phyloP scores from a whole-genome alignment of 1,284 basidiomycete species.

The Albatrellus sp. region DNA sequence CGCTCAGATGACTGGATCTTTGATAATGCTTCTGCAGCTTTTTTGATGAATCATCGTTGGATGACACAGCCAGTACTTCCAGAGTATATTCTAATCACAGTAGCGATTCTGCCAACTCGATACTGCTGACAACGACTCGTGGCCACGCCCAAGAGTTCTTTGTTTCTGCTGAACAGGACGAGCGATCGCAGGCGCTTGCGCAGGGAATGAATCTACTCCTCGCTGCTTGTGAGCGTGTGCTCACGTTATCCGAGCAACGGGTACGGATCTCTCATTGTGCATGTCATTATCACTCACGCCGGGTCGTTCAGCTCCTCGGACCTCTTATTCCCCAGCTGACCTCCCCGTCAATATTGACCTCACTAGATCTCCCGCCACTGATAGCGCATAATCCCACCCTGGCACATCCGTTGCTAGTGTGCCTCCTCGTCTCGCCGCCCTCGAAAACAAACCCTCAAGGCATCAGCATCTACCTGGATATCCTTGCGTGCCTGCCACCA shows the following conservation, averaged over 20 bases:
- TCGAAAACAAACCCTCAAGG: conserved; percentile 25
- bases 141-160: neutral
- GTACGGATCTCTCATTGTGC: conserved; percentile 23
- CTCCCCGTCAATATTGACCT: conserved; percentile 47
- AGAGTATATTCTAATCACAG: neutral
- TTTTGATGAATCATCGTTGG: conserved; percentile 22
- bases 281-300: neutral
- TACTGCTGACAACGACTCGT: neutral
- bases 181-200: conserved; percentile 24
- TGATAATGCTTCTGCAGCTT: conserved; percentile 6
- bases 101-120: too few species aligned
- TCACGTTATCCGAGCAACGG: conserved; percentile 61
- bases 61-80: neutral
- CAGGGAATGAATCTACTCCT: conserved; percentile 55
- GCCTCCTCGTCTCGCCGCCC: conserved; percentile 29
- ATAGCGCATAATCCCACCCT: conserved; percentile 56
- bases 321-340: conserved; percentile 33
- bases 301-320: conserved; percentile 18
- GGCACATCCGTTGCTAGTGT: conserved; percentile 49
- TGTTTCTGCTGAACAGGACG: conserved; percentile 22
- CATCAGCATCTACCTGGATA: conserved; percentile 40
- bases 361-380: conserved; percentile 51
- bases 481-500: conserved; percentile 47
- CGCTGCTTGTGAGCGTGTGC: conserved; percentile 52
- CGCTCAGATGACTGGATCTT: conserved; percentile 1